Conservation (phyloP, 129 eudicot genomes). For the Helianthus tuberosus region DNA sequence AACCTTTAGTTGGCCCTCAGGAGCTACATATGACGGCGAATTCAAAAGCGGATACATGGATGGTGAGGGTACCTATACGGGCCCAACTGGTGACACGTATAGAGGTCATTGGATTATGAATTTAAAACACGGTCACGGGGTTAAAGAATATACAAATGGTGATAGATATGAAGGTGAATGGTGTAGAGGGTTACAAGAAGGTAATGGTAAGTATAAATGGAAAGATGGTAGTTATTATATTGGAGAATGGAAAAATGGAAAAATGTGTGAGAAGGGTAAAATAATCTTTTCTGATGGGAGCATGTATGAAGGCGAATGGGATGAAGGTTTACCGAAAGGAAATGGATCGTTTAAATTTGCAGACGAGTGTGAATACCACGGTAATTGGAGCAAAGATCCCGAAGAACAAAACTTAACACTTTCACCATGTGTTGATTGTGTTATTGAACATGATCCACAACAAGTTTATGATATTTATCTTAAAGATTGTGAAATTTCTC, state of each 20-base stretch:
- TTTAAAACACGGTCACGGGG: conserved; percentile 75
- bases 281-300: conserved; percentile 67
- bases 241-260: conserved; percentile 86
- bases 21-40: conserved; percentile 83
- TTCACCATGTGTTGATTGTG: conserved; percentile 42
- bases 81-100: conserved; percentile 71
- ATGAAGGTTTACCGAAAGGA: conserved; percentile 83
- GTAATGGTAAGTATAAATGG: conserved; percentile 82
- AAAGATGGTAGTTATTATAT: conserved; percentile 58
- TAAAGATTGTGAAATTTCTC: conserved; percentile 52
- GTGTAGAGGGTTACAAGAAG: conserved; percentile 81
- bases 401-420: conserved; percentile 60
- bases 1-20: conserved; percentile 89
- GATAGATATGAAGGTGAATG: conserved; percentile 91
- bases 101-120: conserved; percentile 83
- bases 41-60: conserved; percentile 94
- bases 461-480: conserved; percentile 52
- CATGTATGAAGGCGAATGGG: conserved; percentile 81
- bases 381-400: conserved; percentile 74
- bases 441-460: conserved; percentile 66
- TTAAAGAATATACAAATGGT: conserved; percentile 62
- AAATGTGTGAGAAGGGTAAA: conserved; percentile 62
- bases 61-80: conserved; percentile 77
- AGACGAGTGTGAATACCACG: conserved; percentile 67
- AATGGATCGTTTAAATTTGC: conserved; percentile 58